A percentile compares a stretch with the other conserved stretches of the same genome.
These are phyloP conservation scores for Chalciporus sp. DNA, from an alignment of 1,284 basidiomycete genomes.

Conservation along the genomic window DNA sequence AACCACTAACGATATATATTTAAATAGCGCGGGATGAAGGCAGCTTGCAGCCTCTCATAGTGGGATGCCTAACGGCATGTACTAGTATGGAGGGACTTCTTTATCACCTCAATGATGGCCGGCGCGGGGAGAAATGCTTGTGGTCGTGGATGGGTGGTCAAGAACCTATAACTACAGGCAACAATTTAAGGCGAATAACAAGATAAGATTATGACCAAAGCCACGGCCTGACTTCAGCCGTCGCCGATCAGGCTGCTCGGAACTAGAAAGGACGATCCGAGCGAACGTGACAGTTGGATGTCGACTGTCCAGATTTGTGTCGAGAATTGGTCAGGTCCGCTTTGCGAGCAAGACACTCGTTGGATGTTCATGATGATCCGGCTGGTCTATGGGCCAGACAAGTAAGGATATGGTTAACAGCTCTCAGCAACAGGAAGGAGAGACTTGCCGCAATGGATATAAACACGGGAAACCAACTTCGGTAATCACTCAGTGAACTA, in stretches of 20 bases:
- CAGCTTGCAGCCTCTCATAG: too few species aligned
- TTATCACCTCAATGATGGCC: too few species aligned
- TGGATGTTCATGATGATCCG: slow-evolving; percentile 30
- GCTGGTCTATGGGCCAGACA: slow-evolving; percentile 12
- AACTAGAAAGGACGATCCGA: background rate
- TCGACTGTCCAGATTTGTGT: slow-evolving; percentile 21
- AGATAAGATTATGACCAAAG: too few species aligned
- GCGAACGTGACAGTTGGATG: background rate
- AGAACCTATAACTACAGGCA: too few species aligned
- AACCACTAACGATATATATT: too few species aligned
- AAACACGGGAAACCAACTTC: slow-evolving; percentile 22
- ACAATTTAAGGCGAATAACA: too few species aligned
- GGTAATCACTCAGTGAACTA: background rate
- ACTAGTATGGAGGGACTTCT: too few species aligned
- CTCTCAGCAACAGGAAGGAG: background rate
- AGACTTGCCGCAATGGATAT: slow-evolving; percentile 21
- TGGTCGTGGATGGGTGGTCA: too few species aligned
- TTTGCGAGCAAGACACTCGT: background rate
- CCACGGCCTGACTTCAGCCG: too few species aligned
- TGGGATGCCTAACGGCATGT: too few species aligned
- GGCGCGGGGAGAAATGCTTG: too few species aligned
- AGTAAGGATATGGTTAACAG: background rate
- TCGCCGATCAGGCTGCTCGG: background rate
- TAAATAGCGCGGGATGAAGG: too few species aligned
- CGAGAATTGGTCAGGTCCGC: slow-evolving; percentile 12